Evolutionary conservation across 352 stramenopile genomes (phyloP), one percentile per base, ranked within the genome.

Genomic region (Phytophthora syringae): DNA sequence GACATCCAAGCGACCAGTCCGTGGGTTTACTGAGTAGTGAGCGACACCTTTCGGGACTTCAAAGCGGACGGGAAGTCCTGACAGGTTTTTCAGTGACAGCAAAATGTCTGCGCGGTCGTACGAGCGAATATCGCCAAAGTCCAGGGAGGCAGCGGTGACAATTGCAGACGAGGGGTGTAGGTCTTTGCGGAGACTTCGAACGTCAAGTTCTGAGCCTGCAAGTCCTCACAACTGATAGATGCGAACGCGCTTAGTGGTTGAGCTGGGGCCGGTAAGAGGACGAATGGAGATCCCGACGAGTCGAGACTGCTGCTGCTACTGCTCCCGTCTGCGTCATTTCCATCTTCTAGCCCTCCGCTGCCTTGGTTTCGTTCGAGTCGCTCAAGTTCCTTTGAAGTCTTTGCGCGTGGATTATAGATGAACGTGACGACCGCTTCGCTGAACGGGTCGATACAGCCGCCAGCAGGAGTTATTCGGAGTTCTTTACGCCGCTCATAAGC

Each of bases 111-210:
- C 75, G 7, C 91, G 76, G 30, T 92, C 88, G 48, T 92, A 77
- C 4, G 79, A 84, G n/a, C 87, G 74, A 49, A 92, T 81, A 37
- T 95, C 77, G 0, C 93, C 93, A 72, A 98, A 98, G 34, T 96
- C 74, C 0, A 97, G 30, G 63, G 57, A 1, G 76, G 74, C 1
- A 36, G 51, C 5, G 77, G 84, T 0, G 76, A 66, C 0, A 93
- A 27, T 13, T 82, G 71, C 0, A 95, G 25, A 22, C 75, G 76
- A 13, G 84, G 88, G 13, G 78, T 25, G 37, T 82, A 89, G 0
- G 70, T 75, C 60, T 86, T 87, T 0, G 84, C 87, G 0, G 84
- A 76, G 24, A 94, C 76, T 58, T 95, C 85, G 27, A 92, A 82
- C 1, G 87, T 93, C 25, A 95, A 63, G 28, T 92, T 92, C 36